Base-by-base conservation (phyloP, 2,329 filamentous ascomycete species). In the Chrysoporthe cubensis region DNA sequence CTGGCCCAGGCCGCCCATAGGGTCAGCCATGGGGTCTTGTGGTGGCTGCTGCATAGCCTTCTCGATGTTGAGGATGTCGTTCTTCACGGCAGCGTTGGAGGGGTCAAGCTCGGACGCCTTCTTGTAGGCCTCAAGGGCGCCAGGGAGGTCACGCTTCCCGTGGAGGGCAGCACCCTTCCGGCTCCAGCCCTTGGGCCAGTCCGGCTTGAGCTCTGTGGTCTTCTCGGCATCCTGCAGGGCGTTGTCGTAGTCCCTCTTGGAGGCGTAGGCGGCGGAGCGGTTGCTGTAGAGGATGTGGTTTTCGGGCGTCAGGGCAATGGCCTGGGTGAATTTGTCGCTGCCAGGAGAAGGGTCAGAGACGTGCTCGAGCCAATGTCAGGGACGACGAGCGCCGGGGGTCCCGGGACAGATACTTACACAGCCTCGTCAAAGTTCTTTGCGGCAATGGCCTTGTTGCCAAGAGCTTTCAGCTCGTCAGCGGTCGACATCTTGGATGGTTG, bases 251-350 rank as follows among this genome's bases (percentile, higher is more conserved):
- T 98, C 89, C 79, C 90, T 93, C 80, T 97, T 91, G 64, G 96
- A 97, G 57, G 95, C 93, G 77, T 97, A 88, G 58, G 88, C 89
- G 67, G 88, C 96, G 42, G 96, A 98, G 74, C 96, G 90, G 83
- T 99, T 99, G 77, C 94, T 98, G 87, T 95, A 99, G 67, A 99
- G 91, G 73, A 99, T 95, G 81, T 99, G 96, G 81, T 99, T 99
- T 70, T 85, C 83, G 62, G 94, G 91, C 71, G 97, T 92, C 76
- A 70, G 82, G 66, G 89, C 91, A 77, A 99, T 97, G 64, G 96
- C 96, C 81, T 97, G 87, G 67, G 94, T 91, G 82, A 99, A 99
- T 78, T 97, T 96, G 74, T 94, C 91, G 79, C 95, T 97, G 74
- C 56, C 60, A 4, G 52, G 43, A n/a, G 34, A 46, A 52, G 72